Percentiles rank a stretch among this genome's conserved stretches.
phyloP scores from a whole-genome alignment of 208 protist species.

The Trypanosoma grayi region DNA sequence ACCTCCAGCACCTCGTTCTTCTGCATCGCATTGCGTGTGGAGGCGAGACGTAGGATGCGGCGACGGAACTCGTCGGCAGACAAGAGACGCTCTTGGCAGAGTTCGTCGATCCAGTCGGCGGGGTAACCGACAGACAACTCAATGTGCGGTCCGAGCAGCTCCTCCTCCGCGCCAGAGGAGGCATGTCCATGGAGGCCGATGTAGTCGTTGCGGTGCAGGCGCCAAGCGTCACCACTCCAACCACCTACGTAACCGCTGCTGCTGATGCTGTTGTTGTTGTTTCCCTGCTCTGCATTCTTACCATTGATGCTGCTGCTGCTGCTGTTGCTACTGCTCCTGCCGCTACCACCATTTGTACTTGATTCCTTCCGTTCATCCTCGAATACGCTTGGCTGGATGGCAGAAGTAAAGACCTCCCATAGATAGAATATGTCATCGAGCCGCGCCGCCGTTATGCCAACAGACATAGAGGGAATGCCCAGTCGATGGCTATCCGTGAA shows the following conservation, averaged over 20 bases:
- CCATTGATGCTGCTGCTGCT: not conserved
- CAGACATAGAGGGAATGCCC: constrained; percentile 66
- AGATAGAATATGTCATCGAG: constrained; percentile 84
- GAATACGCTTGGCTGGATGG: constrained; percentile 52
- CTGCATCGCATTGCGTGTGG: constrained; percentile 56
- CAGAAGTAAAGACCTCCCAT: constrained; percentile 83
- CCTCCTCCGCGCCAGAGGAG: not conserved
- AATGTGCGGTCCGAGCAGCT: constrained; percentile 41
- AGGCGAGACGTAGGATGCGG: constrained; percentile 55
- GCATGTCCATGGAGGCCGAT: not conserved
- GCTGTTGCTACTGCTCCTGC: not conserved
- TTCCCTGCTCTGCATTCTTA: no score
- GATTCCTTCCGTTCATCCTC: constrained; percentile 12
- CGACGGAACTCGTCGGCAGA: constrained; percentile 66
- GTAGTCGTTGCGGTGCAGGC: not conserved
- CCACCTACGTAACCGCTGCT: not conserved
- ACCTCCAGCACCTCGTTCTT: constrained; percentile 80
- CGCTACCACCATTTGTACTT: not conserved
- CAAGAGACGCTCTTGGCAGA: constrained; percentile 50
- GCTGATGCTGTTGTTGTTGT: not conserved
- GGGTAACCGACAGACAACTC: constrained; percentile 84
- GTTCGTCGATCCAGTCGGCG: constrained; percentile 76
- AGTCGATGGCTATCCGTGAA: constrained; percentile 71
- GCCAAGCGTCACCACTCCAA: not conserved
- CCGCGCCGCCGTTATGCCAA: constrained; percentile 67